Base-by-base conservation (phyloP, 768 basidiomycete genomes). In the Boletus insuetus region DNA sequence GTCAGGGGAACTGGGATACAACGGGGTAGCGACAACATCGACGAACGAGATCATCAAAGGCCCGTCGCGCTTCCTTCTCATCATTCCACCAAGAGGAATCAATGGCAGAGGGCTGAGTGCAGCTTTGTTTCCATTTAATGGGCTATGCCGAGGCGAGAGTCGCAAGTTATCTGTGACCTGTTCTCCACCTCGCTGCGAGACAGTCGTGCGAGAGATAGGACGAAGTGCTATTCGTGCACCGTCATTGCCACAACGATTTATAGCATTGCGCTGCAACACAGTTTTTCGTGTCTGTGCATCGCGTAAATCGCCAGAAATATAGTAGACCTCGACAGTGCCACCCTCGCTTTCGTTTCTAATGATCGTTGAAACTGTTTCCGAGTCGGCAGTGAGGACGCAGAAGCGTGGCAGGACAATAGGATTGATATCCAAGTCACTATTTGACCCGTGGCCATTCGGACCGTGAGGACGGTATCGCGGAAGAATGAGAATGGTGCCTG, bases 361-460 rank as follows among this genome's bases (percentile, higher is more conserved):
- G n/a, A 78, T 71, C 35, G 79, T 82, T 2, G 81, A 74, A 12
- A 80, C 79, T 13, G 76, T 74, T 67, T 91, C 87, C 9, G 74
- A 71, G 62, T 91, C 85, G 3, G 86, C 81, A 11, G 85, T 81
- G 16, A 89, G 77, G 16, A 91, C 80, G 17, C 80, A 83, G 62
- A 92, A 89, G 14, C 79, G 77, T 4, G 90, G 90, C 24, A 91
- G 65, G 39, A 80, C 71, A 41, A 90, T 70, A n/a, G 82, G 78
- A 39, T 81, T 77, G 10, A 74, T 69, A 51, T 78, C 78, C n/a
- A 35, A 42, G 32, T 73, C 73, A 29, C 50, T 35, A 9, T 72
- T 72, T 32, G 56, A 53, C 46, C 53, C 63, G 55, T 54, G 56
- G 46, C 37, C 62, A 56, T 50, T 66, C 56, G 52, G 65, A 69